phyloP scores from a whole-genome alignment of 495 filamentous ascomycete species.

The Neurospora sp. region DNA sequence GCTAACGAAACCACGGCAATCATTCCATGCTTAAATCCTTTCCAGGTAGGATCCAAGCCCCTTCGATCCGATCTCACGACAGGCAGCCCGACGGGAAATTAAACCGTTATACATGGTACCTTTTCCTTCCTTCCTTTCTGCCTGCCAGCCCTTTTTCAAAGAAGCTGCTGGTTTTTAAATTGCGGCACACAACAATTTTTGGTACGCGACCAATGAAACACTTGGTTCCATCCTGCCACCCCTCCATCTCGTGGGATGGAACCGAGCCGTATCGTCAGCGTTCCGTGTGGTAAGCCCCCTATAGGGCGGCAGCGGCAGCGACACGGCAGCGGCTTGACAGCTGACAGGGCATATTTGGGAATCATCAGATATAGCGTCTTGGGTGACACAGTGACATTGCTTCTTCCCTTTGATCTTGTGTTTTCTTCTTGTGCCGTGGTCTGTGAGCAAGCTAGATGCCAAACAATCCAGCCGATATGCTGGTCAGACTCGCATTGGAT shows the following conservation, averaged over 20 bases:
- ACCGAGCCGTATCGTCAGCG: neutral
- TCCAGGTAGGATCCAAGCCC: neutral
- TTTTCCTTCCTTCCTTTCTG: neutral
- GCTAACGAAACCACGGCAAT: neutral
- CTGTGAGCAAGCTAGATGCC: neutral
- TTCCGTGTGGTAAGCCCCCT: neutral
- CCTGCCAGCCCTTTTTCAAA: neutral
- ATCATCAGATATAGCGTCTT: neutral
- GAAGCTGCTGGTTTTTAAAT: neutral
- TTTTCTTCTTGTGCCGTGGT: neutral
- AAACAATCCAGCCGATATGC: neutral
- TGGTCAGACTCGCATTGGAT: too few species aligned
- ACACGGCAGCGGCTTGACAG: neutral
- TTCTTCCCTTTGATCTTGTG: neutral
- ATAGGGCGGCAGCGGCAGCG: neutral
- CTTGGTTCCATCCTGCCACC: neutral
- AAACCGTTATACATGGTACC: neutral
- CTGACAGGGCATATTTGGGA: neutral
- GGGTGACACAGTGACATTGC: neutral
- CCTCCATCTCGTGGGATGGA: neutral
- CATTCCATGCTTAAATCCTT: neutral
- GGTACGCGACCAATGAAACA: neutral
- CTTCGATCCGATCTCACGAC: neutral
- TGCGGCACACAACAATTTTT: neutral
- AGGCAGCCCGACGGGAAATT: neutral